phyloP scores from a whole-genome alignment of 768 basidiomycete genomes.

The Boletus edulis region DNA sequence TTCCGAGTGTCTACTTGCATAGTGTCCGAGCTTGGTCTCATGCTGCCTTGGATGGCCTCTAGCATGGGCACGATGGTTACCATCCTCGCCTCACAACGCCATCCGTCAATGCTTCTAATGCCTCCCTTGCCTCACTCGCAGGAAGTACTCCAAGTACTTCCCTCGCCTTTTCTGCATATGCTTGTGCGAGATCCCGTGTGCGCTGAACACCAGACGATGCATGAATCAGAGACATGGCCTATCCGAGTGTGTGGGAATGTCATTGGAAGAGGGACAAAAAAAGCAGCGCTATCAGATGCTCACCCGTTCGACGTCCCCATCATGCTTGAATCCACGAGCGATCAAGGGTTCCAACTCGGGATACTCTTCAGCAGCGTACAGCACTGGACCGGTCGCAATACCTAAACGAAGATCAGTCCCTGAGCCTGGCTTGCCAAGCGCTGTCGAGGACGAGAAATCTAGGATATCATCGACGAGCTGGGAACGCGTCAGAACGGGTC shows the following conservation, averaged over 20 bases:
- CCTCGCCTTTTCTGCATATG: slow-evolving; percentile 75
- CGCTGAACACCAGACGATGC: slow-evolving; percentile 73
- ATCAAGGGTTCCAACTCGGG: slow-evolving; percentile 76
- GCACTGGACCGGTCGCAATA: slow-evolving; percentile 79
- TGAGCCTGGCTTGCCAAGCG: slow-evolving; percentile 83
- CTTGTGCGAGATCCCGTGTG: slow-evolving; percentile 71
- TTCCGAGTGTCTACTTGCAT: neutral
- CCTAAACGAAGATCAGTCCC: slow-evolving; percentile 83
- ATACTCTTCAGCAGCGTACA: slow-evolving; percentile 86
- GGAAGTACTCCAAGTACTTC: slow-evolving; percentile 70
- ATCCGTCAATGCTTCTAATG: slow-evolving; percentile 71
- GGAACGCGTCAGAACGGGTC: neutral
- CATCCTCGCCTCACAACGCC: slow-evolving; percentile 61
- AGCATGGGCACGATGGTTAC: slow-evolving; percentile 23
- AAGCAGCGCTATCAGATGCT: slow-evolving; percentile 18
- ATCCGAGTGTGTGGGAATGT: neutral
- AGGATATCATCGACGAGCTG: slow-evolving; percentile 95
- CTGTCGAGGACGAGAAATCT: slow-evolving; percentile 79
- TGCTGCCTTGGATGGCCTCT: neutral
- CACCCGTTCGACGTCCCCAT: slow-evolving; percentile 81
- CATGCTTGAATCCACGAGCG: slow-evolving; percentile 67
- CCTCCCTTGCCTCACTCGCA: slow-evolving; percentile 74
- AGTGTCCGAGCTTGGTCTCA: neutral
- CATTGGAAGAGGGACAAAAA: neutral
- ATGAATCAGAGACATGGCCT: slow-evolving; percentile 62